phyloP scores from a whole-genome alignment of 257 asterid species.

The Perilla frutescens region DNA sequence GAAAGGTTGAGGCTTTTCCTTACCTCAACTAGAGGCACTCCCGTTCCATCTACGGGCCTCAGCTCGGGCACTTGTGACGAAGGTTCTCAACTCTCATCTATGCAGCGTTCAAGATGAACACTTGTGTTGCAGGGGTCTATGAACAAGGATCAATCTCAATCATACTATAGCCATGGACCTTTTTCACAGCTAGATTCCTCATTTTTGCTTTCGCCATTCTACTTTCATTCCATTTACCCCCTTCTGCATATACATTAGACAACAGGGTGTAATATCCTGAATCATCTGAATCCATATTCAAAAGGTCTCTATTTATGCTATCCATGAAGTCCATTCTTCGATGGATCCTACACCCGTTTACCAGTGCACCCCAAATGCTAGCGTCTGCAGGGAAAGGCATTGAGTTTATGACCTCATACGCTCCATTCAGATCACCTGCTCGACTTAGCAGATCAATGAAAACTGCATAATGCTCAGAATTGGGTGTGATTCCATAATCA shows the following conservation, averaged over 20 bases:
- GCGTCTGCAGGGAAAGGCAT: constrained; percentile 69
- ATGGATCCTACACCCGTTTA: constrained; percentile 89
- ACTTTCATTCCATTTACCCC: constrained; percentile 72
- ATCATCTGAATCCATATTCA: constrained; percentile 58
- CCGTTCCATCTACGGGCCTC: neutral
- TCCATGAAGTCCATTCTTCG: constrained; percentile 71
- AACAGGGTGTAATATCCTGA: constrained; percentile 72
- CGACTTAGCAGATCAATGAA: constrained; percentile 91
- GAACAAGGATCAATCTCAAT: constrained; percentile 51
- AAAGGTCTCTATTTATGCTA: constrained; percentile 50
- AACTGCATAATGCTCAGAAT: constrained; percentile 75
- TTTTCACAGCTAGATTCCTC: constrained; percentile 55
- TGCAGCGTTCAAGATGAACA: neutral
- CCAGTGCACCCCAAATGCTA: constrained; percentile 77
- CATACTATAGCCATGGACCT: constrained; percentile 79
- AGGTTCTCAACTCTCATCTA: no score
- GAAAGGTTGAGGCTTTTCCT: neutral
- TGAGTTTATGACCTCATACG: constrained; percentile 61
- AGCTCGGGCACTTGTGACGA: no score
- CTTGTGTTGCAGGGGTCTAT: constrained; percentile 1
- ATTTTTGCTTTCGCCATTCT: constrained; percentile 59
- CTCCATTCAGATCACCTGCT: constrained; percentile 74
- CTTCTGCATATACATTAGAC: constrained; percentile 80
- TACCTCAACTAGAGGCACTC: neutral
- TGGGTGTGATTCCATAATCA: constrained; percentile 62